Percentiles rank a stretch among this genome's conserved stretches.
phyloP scores from a whole-genome alignment of 2,329 filamentous ascomycete genomes.

The Raffaelea arxii region DNA sequence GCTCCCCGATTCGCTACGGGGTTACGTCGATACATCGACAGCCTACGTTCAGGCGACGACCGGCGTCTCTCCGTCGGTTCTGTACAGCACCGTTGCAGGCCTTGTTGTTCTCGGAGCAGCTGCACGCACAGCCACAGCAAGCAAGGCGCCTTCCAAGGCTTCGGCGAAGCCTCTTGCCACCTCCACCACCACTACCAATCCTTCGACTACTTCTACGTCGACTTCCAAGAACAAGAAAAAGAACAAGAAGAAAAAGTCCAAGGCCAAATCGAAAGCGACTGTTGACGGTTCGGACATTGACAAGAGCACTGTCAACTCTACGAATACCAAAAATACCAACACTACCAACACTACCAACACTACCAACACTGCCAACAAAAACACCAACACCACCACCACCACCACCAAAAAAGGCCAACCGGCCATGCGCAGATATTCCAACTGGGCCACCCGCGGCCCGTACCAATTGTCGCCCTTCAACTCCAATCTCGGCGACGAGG shows the following conservation, averaged over 20 bases:
- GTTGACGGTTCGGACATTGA: conserved; percentile 2
- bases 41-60: conserved; percentile 40
- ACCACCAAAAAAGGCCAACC: conserved; percentile 1
- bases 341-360: no score
- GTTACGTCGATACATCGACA: conserved; percentile 49
- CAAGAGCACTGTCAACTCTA: no score
- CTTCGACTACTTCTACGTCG: neutral
- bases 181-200: neutral
- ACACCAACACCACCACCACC: neutral
- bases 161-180: conserved; percentile 3
- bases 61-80: conserved; percentile 37
- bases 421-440: conserved; percentile 44
- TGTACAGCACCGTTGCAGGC: conserved; percentile 41
- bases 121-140: conserved; percentile 24
- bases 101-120: conserved; percentile 37
- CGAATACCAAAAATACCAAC: no score
- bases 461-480: conserved; percentile 39
- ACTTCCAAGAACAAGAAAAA: conserved; percentile 11
- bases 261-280: conserved; percentile 4
- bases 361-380: no score
- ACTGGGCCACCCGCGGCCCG: conserved; percentile 23
- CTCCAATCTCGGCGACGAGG: conserved; percentile 30
- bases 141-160: conserved; percentile 7
- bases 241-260: conserved; percentile 13
- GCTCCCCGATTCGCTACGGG: conserved; percentile 35